Conservation (phyloP, 1,284 basidiomycete species). For the Fomitiporia mediterranea region DNA sequence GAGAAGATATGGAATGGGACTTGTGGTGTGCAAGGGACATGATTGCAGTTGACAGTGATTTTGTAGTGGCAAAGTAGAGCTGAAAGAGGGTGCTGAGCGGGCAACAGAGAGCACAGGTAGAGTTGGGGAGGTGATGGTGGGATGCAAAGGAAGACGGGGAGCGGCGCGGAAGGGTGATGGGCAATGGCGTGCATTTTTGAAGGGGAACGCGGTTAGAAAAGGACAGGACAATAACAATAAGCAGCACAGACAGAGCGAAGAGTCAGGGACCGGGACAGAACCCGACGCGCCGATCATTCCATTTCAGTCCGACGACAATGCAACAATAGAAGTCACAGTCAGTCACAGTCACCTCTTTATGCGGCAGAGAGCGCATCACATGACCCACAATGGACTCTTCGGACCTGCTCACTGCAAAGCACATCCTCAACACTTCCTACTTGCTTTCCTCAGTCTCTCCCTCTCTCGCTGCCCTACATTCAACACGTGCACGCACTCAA, state of each 20-base stretch:
- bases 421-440: not conserved
- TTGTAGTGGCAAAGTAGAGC: not conserved
- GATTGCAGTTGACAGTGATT: not conserved
- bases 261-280: not conserved
- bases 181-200: not conserved
- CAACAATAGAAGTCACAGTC: not conserved
- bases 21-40: slow-evolving; percentile 1
- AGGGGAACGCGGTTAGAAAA: not conserved
- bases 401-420: slow-evolving; percentile 3
- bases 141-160: slow-evolving; percentile 5
- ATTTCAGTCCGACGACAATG: not conserved
- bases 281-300: too few relatives aligned
- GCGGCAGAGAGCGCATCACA: not conserved
- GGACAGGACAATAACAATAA: not conserved
- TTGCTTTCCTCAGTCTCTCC: slow-evolving; percentile 45
- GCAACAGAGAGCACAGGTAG: too few relatives aligned
- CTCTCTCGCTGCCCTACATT: slow-evolving; percentile 55
- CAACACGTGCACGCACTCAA: slow-evolving; percentile 34
- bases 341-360: too few relatives aligned
- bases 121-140: slow-evolving; percentile 10
- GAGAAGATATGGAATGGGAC: slow-evolving; percentile 18
- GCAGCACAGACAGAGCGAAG: too few relatives aligned
- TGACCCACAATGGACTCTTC: slow-evolving; percentile 1
- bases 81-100: not conserved
- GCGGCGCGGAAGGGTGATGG: too few relatives aligned